Evolutionary conservation across 1,284 basidiomycete species (phyloP).

Genomic region (Puccinia hordei): DNA sequence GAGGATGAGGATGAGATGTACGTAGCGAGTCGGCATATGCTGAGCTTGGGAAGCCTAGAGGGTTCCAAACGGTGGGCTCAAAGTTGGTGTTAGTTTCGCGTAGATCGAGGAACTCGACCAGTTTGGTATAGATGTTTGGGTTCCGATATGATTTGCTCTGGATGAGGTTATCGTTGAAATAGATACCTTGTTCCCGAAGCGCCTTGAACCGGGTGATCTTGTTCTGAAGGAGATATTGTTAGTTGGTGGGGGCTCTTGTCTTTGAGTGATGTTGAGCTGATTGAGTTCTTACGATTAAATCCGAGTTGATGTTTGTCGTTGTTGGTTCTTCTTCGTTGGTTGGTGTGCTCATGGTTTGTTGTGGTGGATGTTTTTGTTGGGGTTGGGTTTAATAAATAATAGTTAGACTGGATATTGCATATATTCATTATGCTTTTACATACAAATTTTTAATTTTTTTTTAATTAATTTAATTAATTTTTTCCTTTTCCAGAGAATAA

Average conservation of each 20-base stretch:
- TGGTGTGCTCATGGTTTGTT: too few relatives aligned
- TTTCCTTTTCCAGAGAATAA: too few relatives aligned
- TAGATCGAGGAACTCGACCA: slow-evolving; percentile 84
- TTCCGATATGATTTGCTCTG: slow-evolving; percentile 87
- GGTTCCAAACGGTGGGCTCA: slow-evolving; percentile 71
- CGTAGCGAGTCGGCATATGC: slow-evolving; percentile 36
- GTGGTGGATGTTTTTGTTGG: too few relatives aligned
- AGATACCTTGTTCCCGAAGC: slow-evolving; percentile 68
- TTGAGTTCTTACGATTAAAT: neutral
- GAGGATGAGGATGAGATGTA: neutral
- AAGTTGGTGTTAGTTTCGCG: slow-evolving; percentile 83
- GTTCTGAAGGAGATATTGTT: slow-evolving; percentile 11
- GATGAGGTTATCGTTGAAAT: slow-evolving; percentile 92
- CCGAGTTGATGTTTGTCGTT: neutral
- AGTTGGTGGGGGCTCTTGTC: too few relatives aligned
- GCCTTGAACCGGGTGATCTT: slow-evolving; percentile 74
- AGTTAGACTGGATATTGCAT: too few relatives aligned
- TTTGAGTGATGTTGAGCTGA: neutral
- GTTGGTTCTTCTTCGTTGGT: neutral
- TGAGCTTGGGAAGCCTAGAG: slow-evolving; percentile 56
- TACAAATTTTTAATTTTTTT: too few relatives aligned
- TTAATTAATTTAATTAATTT: too few relatives aligned
- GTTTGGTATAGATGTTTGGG: slow-evolving; percentile 86
- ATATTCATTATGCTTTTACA: too few relatives aligned
- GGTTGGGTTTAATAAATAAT: too few relatives aligned